Conservation (phyloP, 208 protist genomes). For the Trypanosoma theileri region DNA sequence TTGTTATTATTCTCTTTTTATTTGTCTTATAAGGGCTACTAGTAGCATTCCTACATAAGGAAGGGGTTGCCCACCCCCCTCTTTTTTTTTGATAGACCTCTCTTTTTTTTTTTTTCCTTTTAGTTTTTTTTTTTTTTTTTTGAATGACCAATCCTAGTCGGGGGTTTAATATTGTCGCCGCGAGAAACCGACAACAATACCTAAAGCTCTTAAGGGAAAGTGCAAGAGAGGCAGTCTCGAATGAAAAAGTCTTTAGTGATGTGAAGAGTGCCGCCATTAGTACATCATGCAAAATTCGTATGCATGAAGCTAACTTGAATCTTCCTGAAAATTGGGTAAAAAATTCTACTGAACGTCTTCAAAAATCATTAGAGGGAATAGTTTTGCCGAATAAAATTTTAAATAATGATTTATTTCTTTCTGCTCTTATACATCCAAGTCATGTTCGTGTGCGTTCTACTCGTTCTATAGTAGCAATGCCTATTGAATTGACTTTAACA, state of each 20-base stretch:
- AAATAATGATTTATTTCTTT: conserved; percentile 62
- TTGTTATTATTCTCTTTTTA: neutral
- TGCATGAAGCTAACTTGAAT: conserved; percentile 15
- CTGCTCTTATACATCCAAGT: conserved; percentile 75
- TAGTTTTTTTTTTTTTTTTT: neutral
- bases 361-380: conserved; percentile 41
- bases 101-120: neutral
- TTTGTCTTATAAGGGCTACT: neutral
- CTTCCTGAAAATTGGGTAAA: conserved; percentile 28
- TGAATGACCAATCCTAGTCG: neutral
- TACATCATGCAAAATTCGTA: conserved; percentile 5
- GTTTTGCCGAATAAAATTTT: conserved; percentile 32
- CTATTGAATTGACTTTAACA: conserved; percentile 51
- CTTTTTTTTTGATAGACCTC: neutral
- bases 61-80: too few relatives aligned
- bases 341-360: conserved; percentile 26
- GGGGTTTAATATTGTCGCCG: conserved; percentile 11
- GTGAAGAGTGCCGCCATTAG: neutral
- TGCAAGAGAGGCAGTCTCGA: conserved; percentile 13
- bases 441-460: conserved; percentile 34
- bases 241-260: neutral
- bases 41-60: neutral
- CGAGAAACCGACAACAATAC: conserved; percentile 33
- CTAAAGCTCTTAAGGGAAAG: conserved; percentile 27
- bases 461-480: conserved; percentile 56